Evolutionary conservation across 2,329 filamentous ascomycete species (phyloP).

Genomic region (Grosmannia huntii): DNA sequence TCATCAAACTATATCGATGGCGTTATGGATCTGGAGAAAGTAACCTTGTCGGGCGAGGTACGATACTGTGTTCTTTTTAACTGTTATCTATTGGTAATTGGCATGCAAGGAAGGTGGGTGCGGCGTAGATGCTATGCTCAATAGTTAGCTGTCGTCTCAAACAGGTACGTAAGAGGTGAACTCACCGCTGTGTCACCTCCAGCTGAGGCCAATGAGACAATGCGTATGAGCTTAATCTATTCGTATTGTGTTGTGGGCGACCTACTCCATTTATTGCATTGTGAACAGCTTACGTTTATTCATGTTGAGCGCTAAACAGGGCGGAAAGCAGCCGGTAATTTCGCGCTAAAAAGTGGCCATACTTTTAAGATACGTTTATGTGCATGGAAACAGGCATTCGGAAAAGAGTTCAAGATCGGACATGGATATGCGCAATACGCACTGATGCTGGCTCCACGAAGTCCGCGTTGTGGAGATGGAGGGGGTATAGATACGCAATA

Average conservation of each 20-base stretch:
- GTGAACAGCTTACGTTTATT: not conserved
- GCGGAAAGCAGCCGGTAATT: too few relatives aligned
- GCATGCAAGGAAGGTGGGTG: not conserved
- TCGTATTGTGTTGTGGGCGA: not conserved
- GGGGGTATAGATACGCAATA: not conserved
- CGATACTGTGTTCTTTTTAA: not conserved
- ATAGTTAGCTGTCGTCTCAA: not conserved
- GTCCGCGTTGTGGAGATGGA: too few relatives aligned
- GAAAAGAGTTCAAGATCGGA: too few relatives aligned
- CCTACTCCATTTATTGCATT: not conserved
- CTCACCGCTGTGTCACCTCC: not conserved
- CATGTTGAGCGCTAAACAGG: too few relatives aligned
- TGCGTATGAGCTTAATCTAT: not conserved
- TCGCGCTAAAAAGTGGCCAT: too few relatives aligned
- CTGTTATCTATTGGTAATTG: not conserved
- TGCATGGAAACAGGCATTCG: too few relatives aligned
- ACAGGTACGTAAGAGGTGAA: not conserved
- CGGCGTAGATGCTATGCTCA: not conserved
- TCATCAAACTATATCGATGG: not conserved
- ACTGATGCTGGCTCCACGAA: too few relatives aligned
- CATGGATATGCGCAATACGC: too few relatives aligned
- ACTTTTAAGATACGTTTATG: too few relatives aligned
- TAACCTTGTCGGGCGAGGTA: not conserved
- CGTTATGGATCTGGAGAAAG: not conserved
- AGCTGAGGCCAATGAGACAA: not conserved